A percentile compares a stretch with the other conserved stretches of the same genome.
Conservation (phyloP, 2,329 filamentous ascomycete genomes). For the Colletotrichum melonis region DNA sequence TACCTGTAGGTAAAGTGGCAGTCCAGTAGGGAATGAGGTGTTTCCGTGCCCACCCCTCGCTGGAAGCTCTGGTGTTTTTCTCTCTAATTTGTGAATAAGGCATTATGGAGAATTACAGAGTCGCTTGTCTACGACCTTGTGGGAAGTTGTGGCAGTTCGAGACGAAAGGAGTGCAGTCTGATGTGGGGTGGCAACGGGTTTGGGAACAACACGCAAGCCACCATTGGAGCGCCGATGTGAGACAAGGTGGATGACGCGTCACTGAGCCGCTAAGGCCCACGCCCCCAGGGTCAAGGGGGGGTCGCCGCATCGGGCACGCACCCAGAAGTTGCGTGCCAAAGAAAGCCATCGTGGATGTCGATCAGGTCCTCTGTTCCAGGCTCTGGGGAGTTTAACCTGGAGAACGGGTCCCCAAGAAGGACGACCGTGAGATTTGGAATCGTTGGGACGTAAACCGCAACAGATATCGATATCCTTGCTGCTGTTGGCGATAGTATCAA, state of each 20-base stretch:
- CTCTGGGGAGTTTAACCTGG: slow-evolving; percentile 15
- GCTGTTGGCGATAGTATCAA: slow-evolving; percentile 12
- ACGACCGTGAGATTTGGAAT: slow-evolving; percentile 5
- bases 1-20: neutral
- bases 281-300: slow-evolving; percentile 9
- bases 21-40: neutral
- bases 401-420: neutral
- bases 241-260: slow-evolving; percentile 37
- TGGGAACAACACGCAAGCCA: slow-evolving; percentile 36
- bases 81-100: slow-evolving; percentile 29
- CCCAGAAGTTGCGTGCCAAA: neutral
- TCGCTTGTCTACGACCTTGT: slow-evolving; percentile 13
- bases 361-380: slow-evolving; percentile 30
- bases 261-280: slow-evolving; percentile 29
- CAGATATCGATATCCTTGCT: neutral
- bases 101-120: neutral
- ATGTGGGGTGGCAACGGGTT: slow-evolving; percentile 34
- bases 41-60: slow-evolving; percentile 2
- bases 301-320: slow-evolving; percentile 10
- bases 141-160: slow-evolving; percentile 27
- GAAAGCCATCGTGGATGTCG: slow-evolving; percentile 14
- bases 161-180: slow-evolving; percentile 30
- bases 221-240: slow-evolving; percentile 32
- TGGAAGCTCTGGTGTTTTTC: neutral
- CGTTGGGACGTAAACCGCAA: neutral